Evolutionary conservation across 371 early-diverging fungal genomes (phyloP).

Genomic region (Mucor indicus): DNA sequence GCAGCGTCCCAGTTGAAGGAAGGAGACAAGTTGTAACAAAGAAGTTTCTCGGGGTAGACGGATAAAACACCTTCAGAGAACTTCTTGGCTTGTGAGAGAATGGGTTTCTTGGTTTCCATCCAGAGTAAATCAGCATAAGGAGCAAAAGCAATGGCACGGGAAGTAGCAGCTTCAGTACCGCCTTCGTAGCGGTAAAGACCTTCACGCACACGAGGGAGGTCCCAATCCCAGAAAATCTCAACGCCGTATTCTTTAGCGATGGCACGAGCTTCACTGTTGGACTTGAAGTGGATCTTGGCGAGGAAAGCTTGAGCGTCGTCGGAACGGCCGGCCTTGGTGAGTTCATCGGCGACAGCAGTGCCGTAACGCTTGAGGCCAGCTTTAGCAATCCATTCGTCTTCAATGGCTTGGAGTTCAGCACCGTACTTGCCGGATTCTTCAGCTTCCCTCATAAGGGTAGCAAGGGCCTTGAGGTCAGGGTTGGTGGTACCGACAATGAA

Average conservation of each 20-base stretch:
- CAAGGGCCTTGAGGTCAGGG: conserved; percentile 68
- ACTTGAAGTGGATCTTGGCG: conserved; percentile 58
- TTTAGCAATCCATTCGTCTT: conserved; percentile 83
- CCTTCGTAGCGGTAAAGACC: conserved; percentile 96
- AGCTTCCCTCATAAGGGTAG: conserved; percentile 79
- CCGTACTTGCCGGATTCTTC: conserved; percentile 74
- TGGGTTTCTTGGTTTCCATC: conserved; percentile 98
- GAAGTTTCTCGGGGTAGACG: conserved; percentile 57
- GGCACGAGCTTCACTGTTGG: conserved; percentile 82
- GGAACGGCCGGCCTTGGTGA: conserved; percentile 57
- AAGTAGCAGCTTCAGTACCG: conserved; percentile 87
- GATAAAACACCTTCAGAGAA: conserved; percentile 80
- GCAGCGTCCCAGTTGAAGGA: conserved; percentile 98
- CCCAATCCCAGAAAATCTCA: conserved; percentile 91
- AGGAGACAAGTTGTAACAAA: conserved; percentile 96
- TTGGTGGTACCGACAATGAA: conserved; percentile 94
- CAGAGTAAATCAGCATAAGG: conserved; percentile 95
- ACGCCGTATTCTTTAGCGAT: conserved; percentile 81
- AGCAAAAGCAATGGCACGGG: conserved; percentile 86
- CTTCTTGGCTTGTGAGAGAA: conserved; percentile 87
- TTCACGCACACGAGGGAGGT: conserved; percentile 89
- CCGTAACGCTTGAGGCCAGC: conserved; percentile 86
- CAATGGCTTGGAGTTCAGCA: conserved; percentile 77
- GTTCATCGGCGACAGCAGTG: conserved; percentile 79
- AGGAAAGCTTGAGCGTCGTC: conserved; percentile 54